These are phyloP conservation scores for Teunomyces pallodes DNA, from an alignment of 805 yeast species.

Conservation along the genomic window DNA sequence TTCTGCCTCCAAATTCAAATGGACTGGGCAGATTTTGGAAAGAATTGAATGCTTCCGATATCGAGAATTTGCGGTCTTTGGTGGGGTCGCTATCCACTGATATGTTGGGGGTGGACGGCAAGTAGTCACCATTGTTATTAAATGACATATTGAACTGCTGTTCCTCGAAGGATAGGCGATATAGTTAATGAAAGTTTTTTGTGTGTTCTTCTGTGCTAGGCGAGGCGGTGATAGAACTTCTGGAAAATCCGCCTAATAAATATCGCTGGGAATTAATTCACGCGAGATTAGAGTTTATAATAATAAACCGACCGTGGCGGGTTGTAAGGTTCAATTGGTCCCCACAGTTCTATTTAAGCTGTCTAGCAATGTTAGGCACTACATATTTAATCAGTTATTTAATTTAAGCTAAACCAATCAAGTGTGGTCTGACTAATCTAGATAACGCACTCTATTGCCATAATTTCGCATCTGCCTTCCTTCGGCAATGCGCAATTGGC, in stretches of 20 bases:
- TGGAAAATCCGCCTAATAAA: not conserved
- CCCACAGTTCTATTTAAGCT: not conserved
- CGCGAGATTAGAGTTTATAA: not conserved
- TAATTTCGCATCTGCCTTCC: not conserved
- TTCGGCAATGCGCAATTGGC: not conserved
- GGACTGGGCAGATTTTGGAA: constrained; percentile 16
- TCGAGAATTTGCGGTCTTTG: constrained; percentile 9
- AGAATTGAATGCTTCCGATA: constrained; percentile 13
- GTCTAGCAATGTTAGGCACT: not conserved
- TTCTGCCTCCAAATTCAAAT: constrained; percentile 36
- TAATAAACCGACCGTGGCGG: not conserved
- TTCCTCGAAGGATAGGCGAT: not conserved
- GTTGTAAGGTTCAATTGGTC: not conserved
- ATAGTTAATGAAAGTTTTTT: not conserved
- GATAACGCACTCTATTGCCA: not conserved
- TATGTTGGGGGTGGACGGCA: not conserved
- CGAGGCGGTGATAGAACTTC: not conserved
- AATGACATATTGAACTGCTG: not conserved
- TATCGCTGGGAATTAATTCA: not conserved
- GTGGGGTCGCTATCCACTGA: not conserved
- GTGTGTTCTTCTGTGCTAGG: not conserved
- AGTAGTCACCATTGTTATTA: not conserved
- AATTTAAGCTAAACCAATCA: not conserved
- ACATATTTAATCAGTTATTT: not conserved
- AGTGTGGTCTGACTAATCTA: not conserved